Base-by-base conservation (phyloP, 768 basidiomycete genomes). In the Kwoniella shandongensis region DNA sequence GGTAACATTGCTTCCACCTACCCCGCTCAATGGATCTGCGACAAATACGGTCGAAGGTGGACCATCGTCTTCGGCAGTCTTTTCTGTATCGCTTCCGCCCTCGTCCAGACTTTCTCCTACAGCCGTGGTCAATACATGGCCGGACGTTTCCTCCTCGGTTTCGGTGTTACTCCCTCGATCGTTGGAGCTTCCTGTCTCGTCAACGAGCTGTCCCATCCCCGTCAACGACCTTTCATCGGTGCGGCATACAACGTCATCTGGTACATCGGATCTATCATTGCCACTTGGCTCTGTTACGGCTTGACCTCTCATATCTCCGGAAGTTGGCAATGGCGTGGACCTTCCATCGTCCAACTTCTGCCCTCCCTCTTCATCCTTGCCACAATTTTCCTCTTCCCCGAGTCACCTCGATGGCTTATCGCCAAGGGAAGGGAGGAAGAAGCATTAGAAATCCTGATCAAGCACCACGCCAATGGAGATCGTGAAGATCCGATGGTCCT, bases 131-230 rank as follows among this genome's bases (percentile, higher is more conserved):
- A 72, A 65, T 78, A 78, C 63, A 79, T 83, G 41, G 82, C 79
- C 22, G 81, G 82, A 20, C 79, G 82, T 6, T 83, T 80, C 65
- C 63, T 83, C 42, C 83, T 82, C 11, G 83, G 82, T 79, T 66
- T 68, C 54, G 67, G 67, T 57, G 83, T 86, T 38, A 80, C 83
- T 0, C 84, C 87, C 53, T 55, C 73, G 81, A 84, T 83, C 27
- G 85, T 84, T 64, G 84, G 88, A 44, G 88, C 89, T 4, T 89
- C 90, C 11, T 82, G 91, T 80, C 78, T 91, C 78, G 84, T 91
- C 52, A 86, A 88, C 46, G 90, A 92, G 77, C 77, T 91, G n/a
- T 81, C 89, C 1, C 91, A 91, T 74, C 90, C 89, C 15, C 79
- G 82, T 11, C 86, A 92, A 76, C 88, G 90, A 64, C 86, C 85